Percentiles rank a stretch among this genome's conserved stretches.
Conservation (phyloP, 768 basidiomycete species). For the Mycena indigotica region DNA sequence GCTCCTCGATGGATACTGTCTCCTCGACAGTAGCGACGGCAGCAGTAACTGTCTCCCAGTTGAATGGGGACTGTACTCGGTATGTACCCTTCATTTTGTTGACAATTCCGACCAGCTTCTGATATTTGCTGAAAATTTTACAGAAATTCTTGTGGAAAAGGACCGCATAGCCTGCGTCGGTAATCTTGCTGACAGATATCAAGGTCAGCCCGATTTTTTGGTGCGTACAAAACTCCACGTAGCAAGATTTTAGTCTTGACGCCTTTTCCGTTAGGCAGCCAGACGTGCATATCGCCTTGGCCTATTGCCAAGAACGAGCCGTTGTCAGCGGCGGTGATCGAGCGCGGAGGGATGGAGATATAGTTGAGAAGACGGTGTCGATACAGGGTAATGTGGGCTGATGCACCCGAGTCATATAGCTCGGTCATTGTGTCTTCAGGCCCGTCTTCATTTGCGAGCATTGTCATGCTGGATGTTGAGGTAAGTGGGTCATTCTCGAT, state of each 20-base stretch:
- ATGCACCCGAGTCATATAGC: slow-evolving; percentile 24
- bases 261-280: slow-evolving; percentile 16
- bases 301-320: slow-evolving; percentile 19
- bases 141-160: neutral
- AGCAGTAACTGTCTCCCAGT: slow-evolving; percentile 10
- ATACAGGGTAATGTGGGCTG: slow-evolving; percentile 19
- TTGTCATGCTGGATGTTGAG: neutral
- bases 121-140: neutral
- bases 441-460: neutral
- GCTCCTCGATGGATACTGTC: slow-evolving; percentile 27
- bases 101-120: neutral
- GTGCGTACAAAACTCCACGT: slow-evolving; percentile 4
- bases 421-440: slow-evolving; percentile 8
- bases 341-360: slow-evolving; percentile 5
- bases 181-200: slow-evolving; percentile 1
- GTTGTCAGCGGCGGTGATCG: slow-evolving; percentile 19
- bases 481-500: slow-evolving; percentile 19
- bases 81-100: slow-evolving; percentile 22
- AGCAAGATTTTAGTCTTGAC: slow-evolving; percentile 1
- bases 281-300: slow-evolving; percentile 17
- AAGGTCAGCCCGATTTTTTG: neutral
- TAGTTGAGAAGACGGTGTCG: slow-evolving; percentile 20
- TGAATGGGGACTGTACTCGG: slow-evolving; percentile 14
- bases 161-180: neutral
- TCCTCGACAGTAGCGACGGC: slow-evolving; percentile 12